Evolutionary conservation across 2,329 filamentous ascomycete genomes (phyloP), one percentile per base, ranked within the genome.

Genomic region (Chaetomium sp.): DNA sequence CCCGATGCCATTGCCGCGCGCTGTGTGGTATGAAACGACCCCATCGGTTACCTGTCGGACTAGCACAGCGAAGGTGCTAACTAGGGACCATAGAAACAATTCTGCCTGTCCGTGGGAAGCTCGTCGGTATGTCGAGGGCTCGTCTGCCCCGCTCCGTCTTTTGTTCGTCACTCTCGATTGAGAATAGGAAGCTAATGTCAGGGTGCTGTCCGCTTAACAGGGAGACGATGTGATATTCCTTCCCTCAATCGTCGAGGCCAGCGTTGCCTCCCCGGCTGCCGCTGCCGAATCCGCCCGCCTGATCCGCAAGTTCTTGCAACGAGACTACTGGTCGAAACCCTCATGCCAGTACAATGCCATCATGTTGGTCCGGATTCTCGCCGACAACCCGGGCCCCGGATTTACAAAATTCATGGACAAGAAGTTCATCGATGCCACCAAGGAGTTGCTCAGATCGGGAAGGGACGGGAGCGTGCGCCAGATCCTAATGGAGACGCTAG

Each of bases 321-420:
- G 88, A 70, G 90, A 93, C 54, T 87, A 91, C 77, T 87, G 78
- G 71, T 75, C 77, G 29, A 81, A 80, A 54, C 82, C 91, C 10
- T 87, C 90, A 72, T 87, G 89, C 70, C 94, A 98, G 77, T 98
- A 97, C 83, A 97, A 98, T 79, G 90, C 92, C 68, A 88, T 98
- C 73, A 98, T 98, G 95, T 85, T 99, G 63, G 83, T 96, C 70
- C 90, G 94, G 67, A 99, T 99, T 73, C 81, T 99, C 69, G 84
- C 88, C 71, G 93, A 98, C 76, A 97, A 99, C 75, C 95, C 95
- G 0, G 94, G 94, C 33, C 84, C 85, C 60, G 92, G 88, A 1
- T 99, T 99, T 74, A 97, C 94, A n/a, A 86, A 90, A 70, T 93
- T 96, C 75, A 78, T 98, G 50, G 93, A 97, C 77, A 84, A 88